Evolutionary conservation across 495 filamentous ascomycete species (phyloP), one percentile per base, ranked within the genome.

Genomic region (Rusavskia elegans): DNA sequence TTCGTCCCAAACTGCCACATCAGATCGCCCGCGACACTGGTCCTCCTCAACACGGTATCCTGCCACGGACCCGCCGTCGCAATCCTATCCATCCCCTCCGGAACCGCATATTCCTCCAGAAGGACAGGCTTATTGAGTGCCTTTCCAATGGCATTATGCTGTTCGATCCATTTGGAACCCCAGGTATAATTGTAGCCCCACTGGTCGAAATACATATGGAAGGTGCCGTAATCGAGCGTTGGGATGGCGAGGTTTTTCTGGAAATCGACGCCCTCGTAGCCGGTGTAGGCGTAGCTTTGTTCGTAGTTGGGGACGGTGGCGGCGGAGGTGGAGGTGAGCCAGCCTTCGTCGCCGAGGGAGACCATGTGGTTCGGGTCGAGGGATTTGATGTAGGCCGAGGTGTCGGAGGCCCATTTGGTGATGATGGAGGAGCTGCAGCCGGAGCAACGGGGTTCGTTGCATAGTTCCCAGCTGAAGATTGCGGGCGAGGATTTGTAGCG

Each of bases 381-480:
- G 19, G 61, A 66, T 64, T 84, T 83, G 66, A 86, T 78, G 56
- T 80, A 84, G 1, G 69, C 63, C 51, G 71, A 77, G 17, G 72
- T 80, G 17, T 70, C 68, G n/a, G 65, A 65, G 27, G 76, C 76
- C 82, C 82, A 87, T 21, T 76, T 66, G 41, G 70, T 78, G 50
- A 85, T 72, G 11, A 81, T 69, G 7, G 70, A 69, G 0, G 78
- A 69, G 23, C 59, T 64, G 59, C 82, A 85, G 19, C 71, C 78
- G 17, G 72, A 72, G 69, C 82, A 85, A 52, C 81, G 72, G 10
- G 81, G 77, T 67, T 86, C 83, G 61, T 87, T 87, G 19, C 70
- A 75, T 7, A 86, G 66, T 58, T 86, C 81, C 83, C 83, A 87
- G 0, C 79, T 75, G 59, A 87, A 81, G 53, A 86, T 71, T 1